Evolutionary conservation across 352 stramenopile genomes (phyloP).

Genomic region (Phytophthora citricola): DNA sequence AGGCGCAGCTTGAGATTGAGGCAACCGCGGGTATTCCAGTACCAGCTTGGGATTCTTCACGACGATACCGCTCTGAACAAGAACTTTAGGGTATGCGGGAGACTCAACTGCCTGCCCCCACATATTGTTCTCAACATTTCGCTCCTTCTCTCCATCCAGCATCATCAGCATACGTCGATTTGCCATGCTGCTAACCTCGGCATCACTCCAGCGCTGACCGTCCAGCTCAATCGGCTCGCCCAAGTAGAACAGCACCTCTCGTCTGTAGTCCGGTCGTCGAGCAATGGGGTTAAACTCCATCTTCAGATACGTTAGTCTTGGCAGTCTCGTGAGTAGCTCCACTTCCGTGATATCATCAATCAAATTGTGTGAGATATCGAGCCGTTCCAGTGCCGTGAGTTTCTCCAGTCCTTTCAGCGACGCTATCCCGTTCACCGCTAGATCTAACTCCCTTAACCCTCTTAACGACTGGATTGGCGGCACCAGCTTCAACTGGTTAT

Average conservation of each 20-base stretch:
- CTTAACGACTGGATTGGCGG: slow-evolving; percentile 51
- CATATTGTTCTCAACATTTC: slow-evolving; percentile 11
- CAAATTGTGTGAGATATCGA: slow-evolving; percentile 81
- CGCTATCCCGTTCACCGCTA: slow-evolving; percentile 71
- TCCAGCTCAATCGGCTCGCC: slow-evolving; percentile 74
- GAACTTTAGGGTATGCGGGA: slow-evolving; percentile 32
- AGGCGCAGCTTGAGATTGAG: slow-evolving; percentile 20
- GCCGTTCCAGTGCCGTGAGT: slow-evolving; percentile 48
- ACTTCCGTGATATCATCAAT: slow-evolving; percentile 63
- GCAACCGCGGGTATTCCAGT: slow-evolving; percentile 48
- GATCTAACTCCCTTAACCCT: slow-evolving; percentile 58
- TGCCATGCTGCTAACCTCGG: slow-evolving; percentile 80
- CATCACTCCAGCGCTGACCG: slow-evolving; percentile 57
- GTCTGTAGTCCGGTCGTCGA: slow-evolving; percentile 73
- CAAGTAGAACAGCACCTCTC: slow-evolving; percentile 85
- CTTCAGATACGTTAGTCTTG: slow-evolving; percentile 50
- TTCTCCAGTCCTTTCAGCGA: slow-evolving; percentile 62
- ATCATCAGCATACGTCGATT: slow-evolving; percentile 56
- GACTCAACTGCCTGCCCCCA: slow-evolving; percentile 33
- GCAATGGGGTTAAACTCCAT: slow-evolving; percentile 83
- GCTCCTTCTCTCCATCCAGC: slow-evolving; percentile 4
- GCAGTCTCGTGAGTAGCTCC: slow-evolving; percentile 55
- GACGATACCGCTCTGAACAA: slow-evolving; percentile 20
- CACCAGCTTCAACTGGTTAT: slow-evolving; percentile 64
- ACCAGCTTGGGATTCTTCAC: slow-evolving; percentile 46